Conservation (phyloP, 202 grass and related monocot species). For the Schoenoplectus triqueter region DNA sequence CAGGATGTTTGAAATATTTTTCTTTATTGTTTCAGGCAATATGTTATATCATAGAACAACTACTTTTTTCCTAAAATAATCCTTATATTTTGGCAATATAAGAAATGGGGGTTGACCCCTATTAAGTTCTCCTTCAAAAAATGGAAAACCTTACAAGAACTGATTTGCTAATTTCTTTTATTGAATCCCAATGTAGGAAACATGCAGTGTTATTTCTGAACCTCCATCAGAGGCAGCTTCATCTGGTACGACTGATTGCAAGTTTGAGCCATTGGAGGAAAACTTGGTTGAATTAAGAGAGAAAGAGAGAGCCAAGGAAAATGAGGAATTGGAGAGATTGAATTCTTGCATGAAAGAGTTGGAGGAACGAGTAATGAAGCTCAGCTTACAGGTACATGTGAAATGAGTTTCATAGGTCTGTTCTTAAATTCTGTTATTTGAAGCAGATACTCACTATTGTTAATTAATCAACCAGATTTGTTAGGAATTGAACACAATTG, state of each 20-base stretch:
- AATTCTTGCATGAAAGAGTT: conserved; percentile 36
- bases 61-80: no score
- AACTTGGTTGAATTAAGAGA: conserved; percentile 14
- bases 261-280: not conserved
- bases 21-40: no score
- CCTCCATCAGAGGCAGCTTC: conserved; percentile 10
- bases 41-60: no score
- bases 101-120: no score
- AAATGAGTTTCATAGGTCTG: not conserved
- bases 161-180: not conserved
- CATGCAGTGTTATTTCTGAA: conserved; percentile 19
- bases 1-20: not conserved
- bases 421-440: no score
- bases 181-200: not conserved
- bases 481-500: no score
- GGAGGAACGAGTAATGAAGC: conserved; percentile 4
- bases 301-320: not conserved
- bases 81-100: no score
- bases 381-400: conserved; percentile 16
- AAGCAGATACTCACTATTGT: no score
- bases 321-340: conserved; percentile 35
- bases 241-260: not conserved
- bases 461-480: no score
- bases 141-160: no score
- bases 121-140: no score